Conservation (phyloP, 192 early-diverging fungal species). For the Backusella sp. region DNA sequence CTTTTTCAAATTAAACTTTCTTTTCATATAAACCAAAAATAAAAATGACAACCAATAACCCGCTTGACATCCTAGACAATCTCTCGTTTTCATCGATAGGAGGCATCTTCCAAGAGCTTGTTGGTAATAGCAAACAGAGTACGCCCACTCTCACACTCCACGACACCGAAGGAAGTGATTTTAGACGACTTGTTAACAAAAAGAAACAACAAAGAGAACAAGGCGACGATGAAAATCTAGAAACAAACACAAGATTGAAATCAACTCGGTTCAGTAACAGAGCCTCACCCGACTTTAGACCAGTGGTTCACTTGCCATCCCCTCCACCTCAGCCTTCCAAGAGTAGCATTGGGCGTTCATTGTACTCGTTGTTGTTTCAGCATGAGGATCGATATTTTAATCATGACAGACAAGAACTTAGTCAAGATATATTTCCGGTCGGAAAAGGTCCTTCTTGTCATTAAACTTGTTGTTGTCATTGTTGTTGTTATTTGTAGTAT, state of each 20-base stretch:
- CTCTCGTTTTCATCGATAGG: slow-evolving; percentile 1
- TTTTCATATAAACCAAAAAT: neutral
- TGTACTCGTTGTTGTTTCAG: slow-evolving; percentile 1
- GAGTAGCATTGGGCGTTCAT: neutral
- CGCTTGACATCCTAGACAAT: neutral
- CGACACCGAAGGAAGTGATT: slow-evolving; percentile 14
- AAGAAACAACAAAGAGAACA: slow-evolving; percentile 12
- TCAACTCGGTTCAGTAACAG: slow-evolving; percentile 7
- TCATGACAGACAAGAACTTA: slow-evolving; percentile 12
- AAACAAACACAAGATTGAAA: neutral
- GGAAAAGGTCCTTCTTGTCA: neutral
- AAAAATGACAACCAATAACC: neutral
- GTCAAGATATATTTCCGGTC: slow-evolving; percentile 19
- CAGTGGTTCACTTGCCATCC: neutral
- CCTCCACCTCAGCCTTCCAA: neutral
- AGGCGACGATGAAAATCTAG: neutral
- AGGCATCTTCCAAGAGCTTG: slow-evolving; percentile 1
- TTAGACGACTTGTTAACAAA: slow-evolving; percentile 6
- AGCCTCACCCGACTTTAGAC: slow-evolving; percentile 9
- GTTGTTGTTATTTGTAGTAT: neutral
- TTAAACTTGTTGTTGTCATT: neutral
- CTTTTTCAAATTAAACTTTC: neutral
- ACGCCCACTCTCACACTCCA: neutral
- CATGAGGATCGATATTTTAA: slow-evolving; percentile 15
- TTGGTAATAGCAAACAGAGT: neutral